A percentile compares a stretch with the other conserved stretches of the same genome.
Evolutionary conservation across 805 yeast species (phyloP).

Genomic region (Danielozyma ontarioensis): DNA sequence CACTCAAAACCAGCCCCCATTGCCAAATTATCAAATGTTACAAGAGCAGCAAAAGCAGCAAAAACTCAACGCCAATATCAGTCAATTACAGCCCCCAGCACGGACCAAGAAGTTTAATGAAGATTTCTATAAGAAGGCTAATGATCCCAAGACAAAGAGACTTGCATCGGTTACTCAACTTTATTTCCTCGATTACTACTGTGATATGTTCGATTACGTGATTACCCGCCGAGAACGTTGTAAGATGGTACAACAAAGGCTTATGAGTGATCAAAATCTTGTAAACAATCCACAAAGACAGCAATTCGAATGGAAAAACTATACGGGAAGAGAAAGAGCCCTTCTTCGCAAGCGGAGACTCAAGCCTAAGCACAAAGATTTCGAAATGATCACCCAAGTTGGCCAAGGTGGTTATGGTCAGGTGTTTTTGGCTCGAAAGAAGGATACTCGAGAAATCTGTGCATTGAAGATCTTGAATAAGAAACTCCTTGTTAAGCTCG

Average conservation of each 20-base stretch:
- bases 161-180: conserved; percentile 88
- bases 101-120: conserved; percentile 17
- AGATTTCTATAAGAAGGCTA: conserved; percentile 55
- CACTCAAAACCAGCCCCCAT: conserved; percentile 10
- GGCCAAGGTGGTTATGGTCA: conserved; percentile 99
- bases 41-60: conserved; percentile 9
- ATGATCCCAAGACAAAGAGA: conserved; percentile 73
- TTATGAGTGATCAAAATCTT: conserved; percentile 47
- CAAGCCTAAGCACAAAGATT: conserved; percentile 91
- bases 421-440: conserved; percentile 92
- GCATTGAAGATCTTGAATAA: conserved; percentile 91
- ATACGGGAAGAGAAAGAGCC: conserved; percentile 79
- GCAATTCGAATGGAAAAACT: conserved; percentile 62
- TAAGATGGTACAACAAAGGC: conserved; percentile 58
- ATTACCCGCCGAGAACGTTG: conserved; percentile 80
- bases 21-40: conserved; percentile 8
- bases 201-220: conserved; percentile 92
- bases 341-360: conserved; percentile 81
- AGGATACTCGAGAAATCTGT: conserved; percentile 90
- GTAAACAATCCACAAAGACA: conserved; percentile 26
- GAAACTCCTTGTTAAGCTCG: conserved; percentile 76
- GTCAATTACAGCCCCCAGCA: conserved; percentile 26
- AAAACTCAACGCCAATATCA: conserved; percentile 23
- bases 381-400: conserved; percentile 94
- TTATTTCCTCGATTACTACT: conserved; percentile 91